Evolutionary conservation across 2,329 filamentous ascomycete genomes (phyloP).

Genomic region (Colletotrichum sp.): DNA sequence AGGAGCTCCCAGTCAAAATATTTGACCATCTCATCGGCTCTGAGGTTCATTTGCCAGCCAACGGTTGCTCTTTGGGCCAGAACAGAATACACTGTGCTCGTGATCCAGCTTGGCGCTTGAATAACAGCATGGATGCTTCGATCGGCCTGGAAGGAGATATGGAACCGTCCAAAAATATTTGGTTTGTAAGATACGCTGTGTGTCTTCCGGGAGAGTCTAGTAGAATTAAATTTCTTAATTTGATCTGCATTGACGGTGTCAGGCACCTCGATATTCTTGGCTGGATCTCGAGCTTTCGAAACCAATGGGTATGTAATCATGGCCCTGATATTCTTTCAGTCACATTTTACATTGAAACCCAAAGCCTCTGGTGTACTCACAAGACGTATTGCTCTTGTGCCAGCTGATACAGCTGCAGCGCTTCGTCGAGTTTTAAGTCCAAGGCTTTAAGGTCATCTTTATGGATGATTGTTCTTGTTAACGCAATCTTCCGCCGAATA

Average conservation of each 20-base stretch:
- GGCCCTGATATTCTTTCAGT: background rate
- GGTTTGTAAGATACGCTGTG: background rate
- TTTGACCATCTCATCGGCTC: background rate
- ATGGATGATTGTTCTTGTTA: background rate
- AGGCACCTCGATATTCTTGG: background rate
- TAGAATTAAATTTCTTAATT: background rate
- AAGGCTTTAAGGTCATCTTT: background rate
- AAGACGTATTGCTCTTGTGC: background rate
- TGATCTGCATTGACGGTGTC: background rate
- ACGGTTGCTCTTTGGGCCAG: background rate
- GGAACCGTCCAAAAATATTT: background rate
- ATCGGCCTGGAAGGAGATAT: background rate
- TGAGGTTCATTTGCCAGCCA: background rate
- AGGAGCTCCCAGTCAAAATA: fast-evolving
- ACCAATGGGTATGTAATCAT: background rate
- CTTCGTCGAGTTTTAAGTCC: background rate
- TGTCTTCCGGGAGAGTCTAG: background rate
- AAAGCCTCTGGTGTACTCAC: background rate
- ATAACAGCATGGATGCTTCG: background rate
- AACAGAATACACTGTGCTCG: background rate
- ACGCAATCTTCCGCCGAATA: background rate
- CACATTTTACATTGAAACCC: background rate
- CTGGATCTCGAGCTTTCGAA: background rate
- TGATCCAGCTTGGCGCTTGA: background rate
- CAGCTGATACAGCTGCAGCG: background rate